Base-by-base conservation (phyloP, 176 grass and related monocot species). In the Carex cristatella region DNA sequence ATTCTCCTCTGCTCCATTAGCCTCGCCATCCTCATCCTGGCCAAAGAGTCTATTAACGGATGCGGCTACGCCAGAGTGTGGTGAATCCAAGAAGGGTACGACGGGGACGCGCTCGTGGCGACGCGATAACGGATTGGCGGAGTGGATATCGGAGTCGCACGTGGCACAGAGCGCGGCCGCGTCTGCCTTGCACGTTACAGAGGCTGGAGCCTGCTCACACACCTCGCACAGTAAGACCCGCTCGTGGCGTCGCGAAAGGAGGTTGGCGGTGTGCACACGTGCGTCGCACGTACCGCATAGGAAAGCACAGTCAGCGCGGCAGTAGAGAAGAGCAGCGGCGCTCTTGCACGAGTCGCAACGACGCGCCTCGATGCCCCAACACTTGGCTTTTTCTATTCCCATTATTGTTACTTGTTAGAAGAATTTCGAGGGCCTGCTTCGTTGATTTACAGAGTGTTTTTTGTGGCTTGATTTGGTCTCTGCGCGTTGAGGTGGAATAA, bases 181-280 rank as follows among this genome's bases (percentile, higher is more conserved):
- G 71, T 99, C 96, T 16, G 96, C 96, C 87, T 99, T 99, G 91
- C 96, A 99, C 0, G 91, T 99, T 12, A 99, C 87, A 0, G 82
- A 85, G 3, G 96, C 96, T 3, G 96, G 93, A 18, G 86, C 87
- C 16, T 92, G 81, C 85, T 94, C 91, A 87, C 96, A 99, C 19
- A 99, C 96, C 88, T 95, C 91, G 86, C 96, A 99, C 73, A 97
- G 2, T 90, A 64, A 85, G 51, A 71, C 33, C 37, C 30, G 65
- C 19, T 35, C 76, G 46, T 81, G 53, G 31, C 69, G 15, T 40
- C 5, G 33, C 31, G 46, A 79, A 40, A 85, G 84, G 33, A 88
- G 76, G n/a, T 35, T 8, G 61, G 64, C 79, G 16, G 6, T 75
- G 46, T 84, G 85, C 0, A 15, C 32, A 74, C 44, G 72, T 2